A percentile compares a stretch with the other conserved stretches of the same genome.
Conservation (phyloP, 2,329 filamentous ascomycete species). For the Macrophomina pseudophaseolina region DNA sequence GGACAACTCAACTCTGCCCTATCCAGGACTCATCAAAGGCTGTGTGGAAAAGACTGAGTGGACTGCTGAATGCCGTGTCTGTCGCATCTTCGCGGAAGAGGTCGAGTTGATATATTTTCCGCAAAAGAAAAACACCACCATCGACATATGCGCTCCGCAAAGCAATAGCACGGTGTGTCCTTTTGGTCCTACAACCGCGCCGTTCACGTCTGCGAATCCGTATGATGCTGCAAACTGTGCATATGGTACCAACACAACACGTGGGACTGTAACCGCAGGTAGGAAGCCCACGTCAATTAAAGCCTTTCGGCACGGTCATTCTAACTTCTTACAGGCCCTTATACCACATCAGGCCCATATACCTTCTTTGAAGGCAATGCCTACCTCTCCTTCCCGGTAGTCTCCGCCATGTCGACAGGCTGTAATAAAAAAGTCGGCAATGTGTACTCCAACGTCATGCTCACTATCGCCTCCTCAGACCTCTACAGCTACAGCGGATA, state of each 20-base stretch:
- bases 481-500: conserved; percentile 6
- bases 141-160: neutral
- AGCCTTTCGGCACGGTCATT: neutral
- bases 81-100: conserved; percentile 2
- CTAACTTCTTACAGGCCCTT: neutral
- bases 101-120: conserved; percentile 19
- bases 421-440: neutral
- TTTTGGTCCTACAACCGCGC: conserved; percentile 10
- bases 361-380: conserved; percentile 19
- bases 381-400: conserved; percentile 8
- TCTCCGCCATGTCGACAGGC: conserved; percentile 1
- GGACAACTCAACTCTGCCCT: neutral
- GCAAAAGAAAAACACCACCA: neutral
- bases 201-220: conserved; percentile 9
- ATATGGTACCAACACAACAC: conserved; percentile 17
- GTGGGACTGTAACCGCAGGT: neutral
- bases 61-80: neutral
- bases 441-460: conserved; percentile 10
- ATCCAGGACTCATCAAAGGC: neutral
- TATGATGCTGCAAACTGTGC: conserved; percentile 18
- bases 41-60: conserved; percentile 4
- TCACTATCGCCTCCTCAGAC: conserved; percentile 7
- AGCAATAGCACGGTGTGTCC: conserved; percentile 10
- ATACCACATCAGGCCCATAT: neutral
- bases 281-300: neutral